phyloP scores from a whole-genome alignment of 176 grass and related monocot species.

The Juncus inflexus region DNA sequence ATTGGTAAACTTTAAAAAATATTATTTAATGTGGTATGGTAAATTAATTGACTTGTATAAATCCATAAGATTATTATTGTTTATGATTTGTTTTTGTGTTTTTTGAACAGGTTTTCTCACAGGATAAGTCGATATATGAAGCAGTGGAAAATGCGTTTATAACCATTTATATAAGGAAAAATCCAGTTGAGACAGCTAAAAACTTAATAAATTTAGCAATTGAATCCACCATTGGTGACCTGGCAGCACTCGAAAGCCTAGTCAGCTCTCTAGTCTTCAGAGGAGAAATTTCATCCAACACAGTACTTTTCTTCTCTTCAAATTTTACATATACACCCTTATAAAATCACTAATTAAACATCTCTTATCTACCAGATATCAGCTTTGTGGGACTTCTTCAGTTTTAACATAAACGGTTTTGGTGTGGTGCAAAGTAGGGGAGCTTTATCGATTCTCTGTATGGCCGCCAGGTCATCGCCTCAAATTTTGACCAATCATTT shows the following conservation, averaged over 20 bases:
- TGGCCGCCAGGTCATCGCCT: constrained; percentile 86
- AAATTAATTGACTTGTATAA: constrained; percentile 1
- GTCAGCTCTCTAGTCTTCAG: constrained; percentile 72
- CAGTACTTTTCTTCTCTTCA: constrained; percentile 30
- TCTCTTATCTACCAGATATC: constrained; percentile 44
- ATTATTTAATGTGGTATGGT: no score
- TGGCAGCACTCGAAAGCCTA: constrained; percentile 80
- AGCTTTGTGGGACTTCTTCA: constrained; percentile 87
- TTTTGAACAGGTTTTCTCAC: constrained; percentile 78
- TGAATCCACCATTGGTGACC: constrained; percentile 73
- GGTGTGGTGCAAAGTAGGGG: constrained; percentile 69
- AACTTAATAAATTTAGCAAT: constrained; percentile 63
- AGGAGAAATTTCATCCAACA: constrained; percentile 78
- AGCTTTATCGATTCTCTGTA: constrained; percentile 84
- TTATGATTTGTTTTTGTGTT: constrained; percentile 17
- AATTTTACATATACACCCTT: neutral
- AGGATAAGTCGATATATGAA: constrained; percentile 96
- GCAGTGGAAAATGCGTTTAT: constrained; percentile 92
- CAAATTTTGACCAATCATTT: constrained; percentile 64
- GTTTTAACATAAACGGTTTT: constrained; percentile 68
- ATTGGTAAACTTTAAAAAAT: constrained; percentile 44
- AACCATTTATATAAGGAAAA: constrained; percentile 74
- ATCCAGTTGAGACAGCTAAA: constrained; percentile 75
- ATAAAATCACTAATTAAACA: neutral
- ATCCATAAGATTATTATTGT: constrained; percentile 1